Percentiles rank a stretch among this genome's conserved stretches.
Evolutionary conservation across 129 eudicot species (phyloP).

Genomic region (Flaveria sonorensis): DNA sequence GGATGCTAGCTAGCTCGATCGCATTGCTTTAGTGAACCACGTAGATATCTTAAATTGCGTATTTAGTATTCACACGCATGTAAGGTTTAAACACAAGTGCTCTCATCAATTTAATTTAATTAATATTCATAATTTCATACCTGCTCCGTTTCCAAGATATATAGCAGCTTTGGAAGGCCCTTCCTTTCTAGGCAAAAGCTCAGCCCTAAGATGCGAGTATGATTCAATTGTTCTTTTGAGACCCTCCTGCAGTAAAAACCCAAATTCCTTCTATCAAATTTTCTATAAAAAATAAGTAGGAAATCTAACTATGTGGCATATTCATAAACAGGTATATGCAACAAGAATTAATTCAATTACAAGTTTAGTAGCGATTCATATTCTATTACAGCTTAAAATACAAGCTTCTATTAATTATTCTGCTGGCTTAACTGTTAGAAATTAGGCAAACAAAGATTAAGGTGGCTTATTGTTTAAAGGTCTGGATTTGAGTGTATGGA

Average conservation of each 20-base stretch:
- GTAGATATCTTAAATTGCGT: neutral
- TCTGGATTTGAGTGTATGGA: neutral
- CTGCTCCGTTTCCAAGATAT: conserved; percentile 77
- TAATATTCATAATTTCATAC: conserved; percentile 36
- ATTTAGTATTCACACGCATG: neutral
- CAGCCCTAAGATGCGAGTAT: conserved; percentile 83
- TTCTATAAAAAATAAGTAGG: neutral
- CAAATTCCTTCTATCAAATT: conserved; percentile 21
- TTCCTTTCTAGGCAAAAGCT: conserved; percentile 60
- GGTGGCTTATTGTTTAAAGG: neutral
- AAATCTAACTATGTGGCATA: neutral
- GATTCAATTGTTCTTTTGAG: conserved; percentile 85
- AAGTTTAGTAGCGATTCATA: neutral
- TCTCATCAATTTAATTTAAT: neutral
- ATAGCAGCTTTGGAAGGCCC: conserved; percentile 80
- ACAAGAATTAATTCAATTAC: neutral
- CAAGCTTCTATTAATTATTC: conserved; percentile 7
- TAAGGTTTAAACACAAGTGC: neutral
- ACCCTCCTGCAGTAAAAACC: conserved; percentile 72
- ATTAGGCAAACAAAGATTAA: conserved; percentile 2
- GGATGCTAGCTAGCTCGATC: neutral
- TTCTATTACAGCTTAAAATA: neutral
- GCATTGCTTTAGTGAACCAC: neutral
- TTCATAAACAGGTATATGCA: conserved; percentile 5
- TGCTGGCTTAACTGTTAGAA: neutral